Conservation (phyloP, 305 asterid genomes). For the Ilex paraguariensis region DNA sequence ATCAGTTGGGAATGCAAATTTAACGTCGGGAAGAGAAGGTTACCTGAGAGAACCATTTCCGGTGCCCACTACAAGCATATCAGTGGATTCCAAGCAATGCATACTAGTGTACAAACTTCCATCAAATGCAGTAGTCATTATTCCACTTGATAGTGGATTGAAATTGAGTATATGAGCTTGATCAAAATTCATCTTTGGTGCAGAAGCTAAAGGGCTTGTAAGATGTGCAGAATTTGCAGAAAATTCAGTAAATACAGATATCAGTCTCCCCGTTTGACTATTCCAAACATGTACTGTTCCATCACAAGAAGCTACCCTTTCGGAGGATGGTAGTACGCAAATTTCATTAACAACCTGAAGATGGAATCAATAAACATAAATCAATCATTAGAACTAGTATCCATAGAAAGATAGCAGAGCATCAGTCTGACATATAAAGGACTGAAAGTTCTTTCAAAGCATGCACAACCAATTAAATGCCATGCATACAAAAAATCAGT, state of each 20-base stretch:
- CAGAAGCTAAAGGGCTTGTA: conserved; percentile 41
- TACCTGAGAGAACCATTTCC: conserved; percentile 98
- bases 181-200: conserved; percentile 50
- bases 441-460: too few relatives aligned
- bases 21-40: conserved; percentile 13
- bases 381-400: conserved; percentile 7
- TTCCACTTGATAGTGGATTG: conserved; percentile 72
- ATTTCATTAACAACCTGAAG: conserved; percentile 88
- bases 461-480: too few relatives aligned
- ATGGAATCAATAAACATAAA: conserved; percentile 10
- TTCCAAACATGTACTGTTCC: conserved; percentile 96
- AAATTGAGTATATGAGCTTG: conserved; percentile 72
- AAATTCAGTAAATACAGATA: conserved; percentile 70
- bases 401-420: not conserved
- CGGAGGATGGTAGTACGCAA: conserved; percentile 66
- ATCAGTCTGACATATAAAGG: too few relatives aligned
- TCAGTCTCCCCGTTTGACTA: conserved; percentile 77
- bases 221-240: conserved; percentile 24
- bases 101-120: conserved; percentile 85
- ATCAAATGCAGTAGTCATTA: conserved; percentile 73
- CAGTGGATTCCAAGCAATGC: conserved; percentile 66
- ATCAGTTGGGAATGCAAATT: not conserved
- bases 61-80: conserved; percentile 77
- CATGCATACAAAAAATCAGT: too few relatives aligned
- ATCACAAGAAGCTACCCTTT: conserved; percentile 97